A percentile compares a stretch with the other conserved stretches of the same genome.
phyloP scores from a whole-genome alignment of 2,329 filamentous ascomycete species.

The Cladosporium sp. region DNA sequence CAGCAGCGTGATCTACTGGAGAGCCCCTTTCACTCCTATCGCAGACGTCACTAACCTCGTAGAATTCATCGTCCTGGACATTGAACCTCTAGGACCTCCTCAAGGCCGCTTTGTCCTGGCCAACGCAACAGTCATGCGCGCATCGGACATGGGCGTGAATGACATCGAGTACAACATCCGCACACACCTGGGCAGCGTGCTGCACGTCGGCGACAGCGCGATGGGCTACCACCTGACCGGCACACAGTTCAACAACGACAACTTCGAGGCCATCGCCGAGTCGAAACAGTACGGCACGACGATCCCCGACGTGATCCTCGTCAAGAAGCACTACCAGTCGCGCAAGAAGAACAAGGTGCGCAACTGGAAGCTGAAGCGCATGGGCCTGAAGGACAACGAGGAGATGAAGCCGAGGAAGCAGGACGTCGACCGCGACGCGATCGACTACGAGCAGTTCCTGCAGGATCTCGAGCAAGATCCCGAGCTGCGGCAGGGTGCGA shows the following conservation, averaged over 20 bases:
- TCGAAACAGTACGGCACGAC: constrained; percentile 68
- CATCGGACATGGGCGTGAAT: constrained; percentile 79
- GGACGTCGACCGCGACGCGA: constrained; percentile 81
- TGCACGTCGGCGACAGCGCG: constrained; percentile 84
- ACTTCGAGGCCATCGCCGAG: constrained; percentile 76
- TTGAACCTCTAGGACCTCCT: constrained; percentile 68
- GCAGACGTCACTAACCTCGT: constrained; percentile 78
- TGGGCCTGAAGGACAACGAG: constrained; percentile 84
- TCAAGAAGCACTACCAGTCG: constrained; percentile 93
- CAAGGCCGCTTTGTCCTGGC: constrained; percentile 79
- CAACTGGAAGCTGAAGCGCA: constrained; percentile 92
- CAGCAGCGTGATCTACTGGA: constrained; percentile 79
- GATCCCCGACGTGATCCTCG: constrained; percentile 86
- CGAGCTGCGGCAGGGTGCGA: constrained; percentile 76
- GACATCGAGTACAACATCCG: constrained; percentile 83
- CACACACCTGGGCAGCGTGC: constrained; percentile 79
- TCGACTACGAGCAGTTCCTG: constrained; percentile 96
- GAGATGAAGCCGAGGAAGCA: constrained; percentile 71
- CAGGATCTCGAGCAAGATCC: constrained; percentile 93
- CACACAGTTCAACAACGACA: constrained; percentile 84
- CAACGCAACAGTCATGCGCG: constrained; percentile 81
- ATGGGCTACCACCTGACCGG: constrained; percentile 90
- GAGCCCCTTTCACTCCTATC: constrained; percentile 75
- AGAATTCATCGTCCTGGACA: constrained; percentile 93
- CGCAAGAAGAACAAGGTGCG: constrained; percentile 68